Evolutionary conservation across 306 rosid species (phyloP).

Genomic region (Lupinus albus): DNA sequence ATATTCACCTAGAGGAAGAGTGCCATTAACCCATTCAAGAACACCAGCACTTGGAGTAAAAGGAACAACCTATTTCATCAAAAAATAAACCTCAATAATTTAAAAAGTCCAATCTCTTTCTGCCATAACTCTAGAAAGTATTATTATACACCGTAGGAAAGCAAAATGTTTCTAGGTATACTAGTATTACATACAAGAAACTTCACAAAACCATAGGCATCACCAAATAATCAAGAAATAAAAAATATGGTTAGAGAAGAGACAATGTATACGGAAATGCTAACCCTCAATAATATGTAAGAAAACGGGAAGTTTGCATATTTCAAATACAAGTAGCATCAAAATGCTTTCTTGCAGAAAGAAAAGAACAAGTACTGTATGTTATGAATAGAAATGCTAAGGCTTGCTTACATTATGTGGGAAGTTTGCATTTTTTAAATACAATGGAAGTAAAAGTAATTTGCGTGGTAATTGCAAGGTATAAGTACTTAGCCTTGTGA

Average conservation of each 20-base stretch:
- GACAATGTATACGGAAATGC: neutral
- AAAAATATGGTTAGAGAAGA: slow-evolving; percentile 17
- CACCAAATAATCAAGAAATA: too few relatives aligned
- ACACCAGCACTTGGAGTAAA: slow-evolving; percentile 99
- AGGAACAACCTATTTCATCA: slow-evolving; percentile 75
- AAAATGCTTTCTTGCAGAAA: too few relatives aligned
- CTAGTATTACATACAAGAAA: slow-evolving; percentile 13
- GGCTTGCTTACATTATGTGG: too few relatives aligned
- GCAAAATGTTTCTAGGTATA: neutral
- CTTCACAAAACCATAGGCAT: neutral
- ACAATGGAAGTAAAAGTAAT: too few relatives aligned
- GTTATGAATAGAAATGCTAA: too few relatives aligned
- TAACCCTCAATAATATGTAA: too few relatives aligned
- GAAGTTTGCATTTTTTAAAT: too few relatives aligned
- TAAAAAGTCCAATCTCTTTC: slow-evolving; percentile 22
- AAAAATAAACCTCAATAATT: slow-evolving; percentile 21
- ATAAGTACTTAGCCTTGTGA: neutral
- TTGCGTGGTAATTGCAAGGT: too few relatives aligned
- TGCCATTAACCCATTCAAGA: slow-evolving; percentile 97
- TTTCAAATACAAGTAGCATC: too few relatives aligned
- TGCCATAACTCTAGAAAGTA: slow-evolving; percentile 2
- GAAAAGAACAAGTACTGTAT: too few relatives aligned
- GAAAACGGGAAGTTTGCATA: too few relatives aligned
- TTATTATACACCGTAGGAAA: neutral
- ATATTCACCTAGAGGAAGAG: slow-evolving; percentile 92